These are phyloP conservation scores for Komagataea norvegica DNA, from an alignment of 1,139 yeast species.

Conservation along the genomic window DNA sequence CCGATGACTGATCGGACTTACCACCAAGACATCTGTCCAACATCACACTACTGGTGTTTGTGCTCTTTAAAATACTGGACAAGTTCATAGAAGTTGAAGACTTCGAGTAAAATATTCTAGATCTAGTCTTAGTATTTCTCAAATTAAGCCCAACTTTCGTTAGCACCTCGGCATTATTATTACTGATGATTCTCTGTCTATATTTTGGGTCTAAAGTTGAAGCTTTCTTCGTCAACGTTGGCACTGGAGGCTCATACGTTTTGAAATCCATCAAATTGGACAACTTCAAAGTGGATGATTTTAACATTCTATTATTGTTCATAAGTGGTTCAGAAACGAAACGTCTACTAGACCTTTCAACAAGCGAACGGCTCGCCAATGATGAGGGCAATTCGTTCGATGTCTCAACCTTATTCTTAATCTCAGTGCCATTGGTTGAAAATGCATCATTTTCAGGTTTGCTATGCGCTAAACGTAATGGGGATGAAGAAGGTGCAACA, in stretches of 20 bases:
- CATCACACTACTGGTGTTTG: neutral
- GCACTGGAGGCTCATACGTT: constrained; percentile 5
- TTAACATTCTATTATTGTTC: neutral
- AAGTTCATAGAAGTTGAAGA: constrained; percentile 34
- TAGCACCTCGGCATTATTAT: constrained; percentile 38
- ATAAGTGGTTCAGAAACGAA: constrained; percentile 16
- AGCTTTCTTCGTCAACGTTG: constrained; percentile 9
- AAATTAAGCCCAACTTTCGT: constrained; percentile 43
- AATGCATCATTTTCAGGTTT: neutral
- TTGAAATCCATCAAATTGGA: constrained; percentile 7
- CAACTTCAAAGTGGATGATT: constrained; percentile 7
- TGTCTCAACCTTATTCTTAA: too few species aligned
- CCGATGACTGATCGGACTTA: too few species aligned
- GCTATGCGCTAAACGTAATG: constrained; percentile 1
- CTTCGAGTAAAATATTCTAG: constrained; percentile 24
- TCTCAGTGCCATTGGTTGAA: too few species aligned
- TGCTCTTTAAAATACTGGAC: constrained; percentile 34
- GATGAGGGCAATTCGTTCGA: too few species aligned
- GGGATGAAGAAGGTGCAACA: constrained; percentile 3
- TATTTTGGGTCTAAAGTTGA: constrained; percentile 25
- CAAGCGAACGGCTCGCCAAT: too few species aligned
- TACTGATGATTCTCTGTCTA: constrained; percentile 24
- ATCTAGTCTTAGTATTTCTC: constrained; percentile 15
- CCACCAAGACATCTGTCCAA: neutral
- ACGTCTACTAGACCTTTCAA: too few species aligned